Base-by-base conservation (phyloP, 2,329 filamentous ascomycete species). In the Aspergillus phoenicis region DNA sequence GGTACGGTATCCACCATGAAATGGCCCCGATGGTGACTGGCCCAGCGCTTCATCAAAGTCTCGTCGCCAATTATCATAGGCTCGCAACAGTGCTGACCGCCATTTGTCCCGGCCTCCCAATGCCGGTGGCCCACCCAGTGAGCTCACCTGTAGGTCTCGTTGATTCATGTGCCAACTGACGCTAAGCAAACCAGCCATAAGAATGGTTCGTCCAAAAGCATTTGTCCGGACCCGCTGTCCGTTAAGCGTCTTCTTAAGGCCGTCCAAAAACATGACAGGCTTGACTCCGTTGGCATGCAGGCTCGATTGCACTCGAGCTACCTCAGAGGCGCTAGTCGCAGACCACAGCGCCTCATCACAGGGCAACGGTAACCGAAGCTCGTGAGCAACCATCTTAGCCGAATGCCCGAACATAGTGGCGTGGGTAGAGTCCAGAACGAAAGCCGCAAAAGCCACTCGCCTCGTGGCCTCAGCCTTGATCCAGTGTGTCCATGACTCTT, bases 161-260 rank as follows among this genome's bases (percentile, higher is more conserved):
- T 98, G 93, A 73, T 96, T 95, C 90, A 98, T 94, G 75, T 98
- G 94, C 91, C 93, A 98, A 71, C 91, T 95, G 30, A 98, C 92
- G 67, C 92, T 97, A 24, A 98, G 82, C 28, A 99, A 80, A 0
- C 95, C 95, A 1, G 94, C 90, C 93, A 98, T 98, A 55, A 99
- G 83, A 48, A 97, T 92, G 2, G 91, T 95, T 41, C 95, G 88
- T 1, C 94, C 95, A 72, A 98, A 99, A 0, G 92, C 89, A 74
- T 97, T 97, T 3, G 95, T 98, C 56, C 89, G 87, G 4, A 98
- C 93, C 59, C 87, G 87, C 64, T 94, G 87, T n/a, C 88, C 88
- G 67, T 91, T 94, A 17, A 99, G 82, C 0, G 93, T 97, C 65
- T 89, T 87, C 78, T 97, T 97, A 20, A 98, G 83, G 0, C 91